Evolutionary conservation across 371 early-diverging fungal species (phyloP), one percentile per base, ranked within the genome.

Genomic region (Paraphysoderma sedebokerense): DNA sequence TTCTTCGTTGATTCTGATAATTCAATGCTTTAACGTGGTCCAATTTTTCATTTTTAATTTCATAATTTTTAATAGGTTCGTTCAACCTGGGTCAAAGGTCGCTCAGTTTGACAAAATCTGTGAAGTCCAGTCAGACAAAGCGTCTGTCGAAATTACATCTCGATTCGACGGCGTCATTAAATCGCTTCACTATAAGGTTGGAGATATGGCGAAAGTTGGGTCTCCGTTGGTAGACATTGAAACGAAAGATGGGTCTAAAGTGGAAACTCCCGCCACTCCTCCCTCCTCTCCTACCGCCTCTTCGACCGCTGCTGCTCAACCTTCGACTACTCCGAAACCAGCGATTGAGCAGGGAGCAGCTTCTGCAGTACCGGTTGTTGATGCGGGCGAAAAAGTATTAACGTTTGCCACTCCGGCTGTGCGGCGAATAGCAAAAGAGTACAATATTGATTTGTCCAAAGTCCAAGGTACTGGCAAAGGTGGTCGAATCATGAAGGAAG

Each of bases 71-170:
- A 17, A 17, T 46, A 87, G 86, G 88, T 85, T 85, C 52, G 85
- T 96, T 33, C 82, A 97, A 68, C 75, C 74, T 3, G 97, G 97
- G 38, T 78, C 81, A 54, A 64, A 62, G 30, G 79, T 97, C n/a
- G 68, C 76, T 28, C 87, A 95, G 70, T 97, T 97, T 60, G 82
- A 87, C 57, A 83, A 81, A 59, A 82, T 97, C 35, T 89, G 91
- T 57, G 95, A 97, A 59, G 96, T 97, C 13, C 96, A 95, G 55
- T 85, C 86, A 6, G 97, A 97, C 65, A 97, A 97, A 72, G 97
- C 97, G 6, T 85, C 97, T 0, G 96, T 92, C 15, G 95, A 97
- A 60, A 95, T 97, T 62, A 85, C 97, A 9, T 89, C 90, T 11
- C 77, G 96, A 13, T 97, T 74, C 57, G 78, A 88, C 46, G 97